Evolutionary conservation across 179 eudicot genomes (phyloP), one percentile per base, ranked within the genome.

Genomic region (Carnegiea gigantea): DNA sequence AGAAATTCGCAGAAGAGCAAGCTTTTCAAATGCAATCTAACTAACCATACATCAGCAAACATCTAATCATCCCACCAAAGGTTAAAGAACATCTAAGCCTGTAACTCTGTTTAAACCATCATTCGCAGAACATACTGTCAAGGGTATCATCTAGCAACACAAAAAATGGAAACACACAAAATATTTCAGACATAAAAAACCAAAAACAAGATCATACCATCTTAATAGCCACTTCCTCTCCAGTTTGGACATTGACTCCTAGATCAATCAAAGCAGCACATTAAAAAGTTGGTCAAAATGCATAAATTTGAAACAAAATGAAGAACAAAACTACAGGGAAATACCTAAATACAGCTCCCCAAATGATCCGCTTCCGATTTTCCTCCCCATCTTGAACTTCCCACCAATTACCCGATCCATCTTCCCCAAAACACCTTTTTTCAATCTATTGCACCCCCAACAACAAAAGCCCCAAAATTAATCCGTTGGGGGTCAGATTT

Each of bases 361-460:
- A 88, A 88, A 88, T 71, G 90, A 88, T 70, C 90, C 90, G 79
- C 90, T 88, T 53, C 90, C 90, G 72, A 88, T 88, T 88, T 88
- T 88, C 79, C 87, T 84, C 40, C 90, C 90, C 84, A 84, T 82
- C 83, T 84, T 88, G 81, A 84, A 88, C 84, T 86, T 88, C 33
- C 87, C 88, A 86, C 88, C 90, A 68, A 88, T 44, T 80, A 88
- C 70, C 38, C 73, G 86, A 84, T 88, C 90, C 90, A 88, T 88
- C 80, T 80, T 80, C 73, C 54, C 54, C 79, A 15, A 57, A 43
- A 81, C 38, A 67, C 48, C 18, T 40, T 78, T 53, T 78, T 82
- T 48, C 73, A 81, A 77, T 49, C 62, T 44, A 72, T 75, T 77
- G 65, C 48, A 80, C 33, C 71, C 80, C 78, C 65, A 60, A 70